These are phyloP conservation scores for Rosa chinensis DNA, from an alignment of 306 rosid genomes.

Conservation along the genomic window DNA sequence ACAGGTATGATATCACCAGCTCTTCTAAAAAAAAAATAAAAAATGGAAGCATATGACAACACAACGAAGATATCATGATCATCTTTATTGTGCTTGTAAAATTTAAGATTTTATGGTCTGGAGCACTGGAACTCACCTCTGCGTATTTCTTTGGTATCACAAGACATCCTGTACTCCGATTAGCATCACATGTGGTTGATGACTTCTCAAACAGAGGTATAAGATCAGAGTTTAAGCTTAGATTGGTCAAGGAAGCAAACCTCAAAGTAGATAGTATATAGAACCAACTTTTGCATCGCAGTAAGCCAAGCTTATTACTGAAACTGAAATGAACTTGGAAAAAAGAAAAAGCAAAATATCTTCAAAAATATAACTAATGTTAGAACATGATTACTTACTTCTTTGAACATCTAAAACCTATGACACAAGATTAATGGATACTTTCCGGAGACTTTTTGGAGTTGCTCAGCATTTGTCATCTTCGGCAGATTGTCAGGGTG, in stretches of 20 bases:
- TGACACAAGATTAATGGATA: slow-evolving; percentile 14
- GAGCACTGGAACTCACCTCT: neutral
- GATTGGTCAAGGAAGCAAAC: slow-evolving; percentile 21
- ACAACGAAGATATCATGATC: no score
- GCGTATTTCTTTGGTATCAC: slow-evolving; percentile 30
- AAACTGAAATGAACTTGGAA: neutral
- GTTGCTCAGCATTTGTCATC: neutral
- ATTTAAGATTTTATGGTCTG: neutral
- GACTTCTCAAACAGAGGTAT: slow-evolving; percentile 27
- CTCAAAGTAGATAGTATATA: neutral
- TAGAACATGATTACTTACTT: no score
- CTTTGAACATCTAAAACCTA: neutral
- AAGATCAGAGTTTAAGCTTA: slow-evolving; percentile 9
- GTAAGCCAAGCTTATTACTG: neutral
- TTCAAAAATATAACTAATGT: neutral
- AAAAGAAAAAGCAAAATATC: neutral
- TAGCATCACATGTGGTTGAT: slow-evolving; percentile 22
- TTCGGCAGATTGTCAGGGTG: neutral
- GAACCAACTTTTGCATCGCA: neutral
- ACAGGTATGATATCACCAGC: no score
- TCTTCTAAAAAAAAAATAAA: no score
- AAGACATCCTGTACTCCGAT: slow-evolving; percentile 23
- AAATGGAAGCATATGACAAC: no score
- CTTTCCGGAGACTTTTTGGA: neutral
- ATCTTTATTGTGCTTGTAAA: neutral